Evolutionary conservation across 1,139 yeast species (phyloP), one percentile per base, ranked within the genome.

Genomic region (Taphrina populina): DNA sequence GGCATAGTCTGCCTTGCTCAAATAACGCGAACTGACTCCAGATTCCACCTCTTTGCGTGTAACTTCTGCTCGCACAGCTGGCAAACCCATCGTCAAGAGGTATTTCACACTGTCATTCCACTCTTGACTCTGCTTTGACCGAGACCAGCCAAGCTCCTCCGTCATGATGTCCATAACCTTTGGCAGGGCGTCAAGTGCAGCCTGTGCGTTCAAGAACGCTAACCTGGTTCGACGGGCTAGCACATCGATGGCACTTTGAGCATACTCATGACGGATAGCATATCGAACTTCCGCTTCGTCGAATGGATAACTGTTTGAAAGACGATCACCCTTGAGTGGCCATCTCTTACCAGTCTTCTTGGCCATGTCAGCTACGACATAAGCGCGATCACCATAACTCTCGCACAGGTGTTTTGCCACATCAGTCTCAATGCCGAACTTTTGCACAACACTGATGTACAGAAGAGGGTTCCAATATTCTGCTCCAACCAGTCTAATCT

Each of bases 191-290:
- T 73, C 76, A 62, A 82, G 73, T 26, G 97, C 95, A 64, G 86
- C 92, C 69, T 82, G 81, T 45, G 95, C 88, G 72, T 90, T 90
- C 68, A 90, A 76, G 75, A 88, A 90, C 1, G 96, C 96, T 69
- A 88, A 81, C 72, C 97, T 82, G 57, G 95, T 84, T 76, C 97
- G 84, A 75, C 97, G 84, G 58, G 95, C 88, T 62, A 90, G 76
- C 76, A 90, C 88, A 71, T 90, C 97, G 59, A 84, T 73, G 52
- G 96, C 95, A 10, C 92, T 85, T 71, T 95, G 79, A 47, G 88
- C 82, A 69, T 88, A 88, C 74, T 90, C 97, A 71, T 87, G 79
- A 62, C 81, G 74, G 65, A 88, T 76, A 8, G 90, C 83, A 72
- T 88, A 90, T 66, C 82, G 78, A 71, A 90, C 79, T 73, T 90